phyloP scores from a whole-genome alignment of 352 stramenopile genomes.

The Phytophthora capsici region DNA sequence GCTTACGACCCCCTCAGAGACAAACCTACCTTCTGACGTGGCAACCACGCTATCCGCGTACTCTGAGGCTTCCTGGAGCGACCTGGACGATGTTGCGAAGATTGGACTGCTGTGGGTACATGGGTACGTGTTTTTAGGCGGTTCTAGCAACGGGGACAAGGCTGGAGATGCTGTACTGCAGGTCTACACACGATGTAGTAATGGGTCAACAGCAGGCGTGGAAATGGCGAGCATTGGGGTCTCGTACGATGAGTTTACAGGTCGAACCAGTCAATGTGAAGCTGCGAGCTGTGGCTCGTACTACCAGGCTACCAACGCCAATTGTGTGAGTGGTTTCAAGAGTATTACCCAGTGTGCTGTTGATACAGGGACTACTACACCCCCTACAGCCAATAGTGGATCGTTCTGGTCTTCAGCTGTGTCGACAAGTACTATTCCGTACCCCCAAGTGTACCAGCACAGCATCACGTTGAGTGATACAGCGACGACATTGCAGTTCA shows the following conservation, averaged over 20 bases:
- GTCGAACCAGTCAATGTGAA: slow-evolving; percentile 22
- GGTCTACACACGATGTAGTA: slow-evolving; percentile 50
- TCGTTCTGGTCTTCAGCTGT: slow-evolving; percentile 52
- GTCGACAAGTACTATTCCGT: slow-evolving; percentile 38
- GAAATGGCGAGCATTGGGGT: slow-evolving; percentile 45
- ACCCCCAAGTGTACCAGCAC: slow-evolving; percentile 49
- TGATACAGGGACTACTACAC: slow-evolving; percentile 8
- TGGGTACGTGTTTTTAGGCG: slow-evolving; percentile 50
- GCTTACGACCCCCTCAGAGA: slow-evolving; percentile 7
- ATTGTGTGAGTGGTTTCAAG: slow-evolving; percentile 32
- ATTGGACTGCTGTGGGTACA: slow-evolving; percentile 55
- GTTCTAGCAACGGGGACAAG: slow-evolving; percentile 23
- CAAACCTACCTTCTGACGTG: slow-evolving; percentile 26
- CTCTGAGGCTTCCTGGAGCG: slow-evolving; percentile 32
- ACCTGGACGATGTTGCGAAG: slow-evolving; percentile 47
- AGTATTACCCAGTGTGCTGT: slow-evolving; percentile 42
- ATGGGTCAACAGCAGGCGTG: slow-evolving; percentile 10
- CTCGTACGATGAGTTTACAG: slow-evolving; percentile 33
- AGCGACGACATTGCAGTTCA: slow-evolving; percentile 20
- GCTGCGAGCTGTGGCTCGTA: slow-evolving; percentile 40
- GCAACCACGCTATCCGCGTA: slow-evolving; percentile 23
- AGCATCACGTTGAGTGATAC: slow-evolving; percentile 23
- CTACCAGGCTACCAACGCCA: slow-evolving; percentile 39
- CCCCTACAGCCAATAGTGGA: slow-evolving; percentile 16
- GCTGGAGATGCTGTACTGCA: slow-evolving; percentile 26